A percentile compares a stretch with the other conserved stretches of the same genome.
Evolutionary conservation across 495 filamentous ascomycete species (phyloP).

Genomic region (Penicillium canescens): DNA sequence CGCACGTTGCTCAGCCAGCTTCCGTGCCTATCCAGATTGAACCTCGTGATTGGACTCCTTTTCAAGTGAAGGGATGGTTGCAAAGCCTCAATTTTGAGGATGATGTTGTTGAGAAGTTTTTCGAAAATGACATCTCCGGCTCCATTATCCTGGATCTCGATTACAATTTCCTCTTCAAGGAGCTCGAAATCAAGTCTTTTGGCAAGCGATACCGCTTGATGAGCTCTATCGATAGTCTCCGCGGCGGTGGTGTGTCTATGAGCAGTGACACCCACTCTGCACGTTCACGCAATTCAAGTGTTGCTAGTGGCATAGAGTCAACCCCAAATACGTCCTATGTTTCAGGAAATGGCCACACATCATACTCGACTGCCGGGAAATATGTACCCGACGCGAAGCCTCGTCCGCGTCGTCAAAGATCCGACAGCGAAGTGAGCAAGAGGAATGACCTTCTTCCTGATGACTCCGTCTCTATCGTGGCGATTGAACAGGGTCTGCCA

Average conservation of each 20-base stretch:
- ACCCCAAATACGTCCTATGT: conserved; percentile 1
- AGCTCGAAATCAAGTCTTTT: conserved; percentile 90
- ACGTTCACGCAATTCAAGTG: conserved; percentile 1
- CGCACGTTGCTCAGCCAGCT: background rate
- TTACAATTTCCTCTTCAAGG: conserved; percentile 81
- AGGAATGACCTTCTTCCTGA: conserved; percentile 67
- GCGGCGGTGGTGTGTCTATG: conserved; percentile 42
- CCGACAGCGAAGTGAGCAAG: conserved; percentile 33
- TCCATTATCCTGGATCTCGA: conserved; percentile 81
- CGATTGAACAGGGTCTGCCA: conserved; percentile 84
- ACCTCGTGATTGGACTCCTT: conserved; percentile 19
- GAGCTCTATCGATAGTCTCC: conserved; percentile 75
- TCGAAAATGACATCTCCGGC: conserved; percentile 88
- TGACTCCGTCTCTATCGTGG: conserved; percentile 89
- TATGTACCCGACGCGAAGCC: background rate
- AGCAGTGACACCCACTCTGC: background rate
- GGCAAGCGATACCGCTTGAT: conserved; percentile 85
- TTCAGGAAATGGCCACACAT: conserved; percentile 25
- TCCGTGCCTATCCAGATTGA: background rate
- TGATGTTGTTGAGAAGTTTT: conserved; percentile 75
- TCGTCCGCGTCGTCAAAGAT: conserved; percentile 20
- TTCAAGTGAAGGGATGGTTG: conserved; percentile 82
- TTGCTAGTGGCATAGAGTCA: background rate
- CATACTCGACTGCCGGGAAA: background rate
- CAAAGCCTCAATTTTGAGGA: conserved; percentile 67